Percentiles rank a stretch among this genome's conserved stretches.
These are phyloP conservation scores for Pseudocercospora eumusae DNA, from an alignment of 2,329 filamentous ascomycete genomes.

Conservation along the genomic window DNA sequence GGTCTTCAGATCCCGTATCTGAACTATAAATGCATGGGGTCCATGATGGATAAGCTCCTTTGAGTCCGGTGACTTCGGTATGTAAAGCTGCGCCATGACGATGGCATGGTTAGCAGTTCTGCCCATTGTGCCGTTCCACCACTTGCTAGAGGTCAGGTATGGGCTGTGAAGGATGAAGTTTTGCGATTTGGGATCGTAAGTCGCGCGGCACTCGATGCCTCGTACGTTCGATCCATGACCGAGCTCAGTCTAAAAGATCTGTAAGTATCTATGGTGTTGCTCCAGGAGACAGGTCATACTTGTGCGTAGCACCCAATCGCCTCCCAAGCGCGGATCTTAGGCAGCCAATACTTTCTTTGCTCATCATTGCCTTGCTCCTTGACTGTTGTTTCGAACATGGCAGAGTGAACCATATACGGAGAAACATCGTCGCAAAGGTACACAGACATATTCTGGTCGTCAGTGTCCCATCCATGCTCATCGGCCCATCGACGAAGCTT, in stretches of 20 bases:
- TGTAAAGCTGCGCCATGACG: slow-evolving; percentile 54
- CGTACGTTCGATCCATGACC: slow-evolving; percentile 57
- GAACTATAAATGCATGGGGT: slow-evolving; percentile 56
- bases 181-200: slow-evolving; percentile 48
- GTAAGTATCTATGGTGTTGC: not conserved
- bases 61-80: slow-evolving; percentile 42
- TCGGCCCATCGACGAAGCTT: slow-evolving; percentile 50
- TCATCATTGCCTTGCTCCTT: slow-evolving; percentile 53
- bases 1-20: slow-evolving; percentile 53
- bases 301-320: slow-evolving; percentile 57
- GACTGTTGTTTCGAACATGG: slow-evolving; percentile 56
- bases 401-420: slow-evolving; percentile 55
- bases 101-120: slow-evolving; percentile 59
- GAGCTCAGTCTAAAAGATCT: slow-evolving; percentile 45
- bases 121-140: slow-evolving; percentile 58
- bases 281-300: slow-evolving; percentile 9
- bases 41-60: slow-evolving; percentile 49
- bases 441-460: slow-evolving; percentile 55
- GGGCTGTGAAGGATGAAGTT: slow-evolving; percentile 56
- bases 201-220: slow-evolving; percentile 52
- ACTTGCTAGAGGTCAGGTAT: slow-evolving; percentile 55
- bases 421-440: slow-evolving; percentile 57
- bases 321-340: slow-evolving; percentile 52
- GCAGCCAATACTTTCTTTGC: slow-evolving; percentile 53
- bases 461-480: slow-evolving; percentile 51